phyloP scores from a whole-genome alignment of 2,329 filamentous ascomycete species.

The Calonectria honghensis region DNA sequence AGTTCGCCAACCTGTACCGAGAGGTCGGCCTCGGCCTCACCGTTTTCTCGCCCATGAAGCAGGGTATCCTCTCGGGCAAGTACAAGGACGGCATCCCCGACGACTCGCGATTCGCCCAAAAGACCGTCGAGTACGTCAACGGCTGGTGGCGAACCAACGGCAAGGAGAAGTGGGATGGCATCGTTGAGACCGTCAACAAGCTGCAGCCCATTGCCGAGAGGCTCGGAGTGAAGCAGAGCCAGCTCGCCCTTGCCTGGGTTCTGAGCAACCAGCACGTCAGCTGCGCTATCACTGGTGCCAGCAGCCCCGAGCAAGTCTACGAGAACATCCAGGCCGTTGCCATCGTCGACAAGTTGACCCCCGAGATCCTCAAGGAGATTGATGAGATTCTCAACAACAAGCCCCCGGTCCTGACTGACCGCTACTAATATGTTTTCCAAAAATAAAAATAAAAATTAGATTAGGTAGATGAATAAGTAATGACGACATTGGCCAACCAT shows the following conservation, averaged over 20 bases:
- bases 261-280: slow-evolving; percentile 77
- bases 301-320: slow-evolving; percentile 74
- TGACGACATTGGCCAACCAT: slow-evolving; percentile 31
- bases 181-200: slow-evolving; percentile 76
- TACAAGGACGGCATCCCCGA: slow-evolving; percentile 79
- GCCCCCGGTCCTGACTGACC: slow-evolving; percentile 65
- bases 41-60: slow-evolving; percentile 75
- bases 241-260: slow-evolving; percentile 77
- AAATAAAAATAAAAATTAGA: neutral
- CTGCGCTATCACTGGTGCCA: slow-evolving; percentile 77
- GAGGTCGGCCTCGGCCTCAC: slow-evolving; percentile 77
- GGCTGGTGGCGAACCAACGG: slow-evolving; percentile 71
- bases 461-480: slow-evolving; percentile 2
- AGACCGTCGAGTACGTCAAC: slow-evolving; percentile 73
- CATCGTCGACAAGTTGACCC: slow-evolving; percentile 73
- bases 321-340: slow-evolving; percentile 75
- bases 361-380: slow-evolving; percentile 76
- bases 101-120: slow-evolving; percentile 74
- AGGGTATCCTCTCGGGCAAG: slow-evolving; percentile 79
- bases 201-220: slow-evolving; percentile 78
- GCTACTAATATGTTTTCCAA: slow-evolving; percentile 54
- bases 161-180: slow-evolving; percentile 71
- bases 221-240: slow-evolving; percentile 74
- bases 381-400: slow-evolving; percentile 76
- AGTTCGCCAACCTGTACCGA: slow-evolving; percentile 77